Conservation (phyloP, 2,329 filamentous ascomycete species). For the Coccinonectria pachysandricola region DNA sequence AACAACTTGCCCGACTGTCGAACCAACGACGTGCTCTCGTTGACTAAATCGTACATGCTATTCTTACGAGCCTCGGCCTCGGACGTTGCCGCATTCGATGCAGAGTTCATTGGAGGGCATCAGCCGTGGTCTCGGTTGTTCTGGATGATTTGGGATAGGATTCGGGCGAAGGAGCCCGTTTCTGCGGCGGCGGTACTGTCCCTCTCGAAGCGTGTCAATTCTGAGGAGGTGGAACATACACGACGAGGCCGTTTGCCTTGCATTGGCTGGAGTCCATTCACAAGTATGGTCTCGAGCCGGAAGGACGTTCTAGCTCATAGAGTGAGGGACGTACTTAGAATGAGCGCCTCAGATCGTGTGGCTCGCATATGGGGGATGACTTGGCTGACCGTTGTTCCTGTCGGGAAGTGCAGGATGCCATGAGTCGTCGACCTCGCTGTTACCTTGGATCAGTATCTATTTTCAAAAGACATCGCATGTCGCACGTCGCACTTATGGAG, state of each 20-base stretch:
- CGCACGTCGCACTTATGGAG: too few relatives aligned
- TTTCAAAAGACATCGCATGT: too few relatives aligned
- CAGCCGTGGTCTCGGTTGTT: conserved; percentile 18
- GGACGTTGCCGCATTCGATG: conserved; percentile 15
- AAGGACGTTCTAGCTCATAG: conserved; percentile 4
- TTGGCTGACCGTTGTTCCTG: conserved; percentile 14
- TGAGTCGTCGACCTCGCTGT: too few relatives aligned
- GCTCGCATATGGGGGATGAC: conserved; percentile 16
- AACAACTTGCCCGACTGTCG: conserved; percentile 22
- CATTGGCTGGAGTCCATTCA: conserved; percentile 5
- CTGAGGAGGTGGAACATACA: too few relatives aligned
- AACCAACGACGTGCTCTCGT: conserved; percentile 21
- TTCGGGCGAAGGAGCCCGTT: conserved; percentile 2
- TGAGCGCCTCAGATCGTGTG: conserved; percentile 13
- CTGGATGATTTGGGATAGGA: conserved; percentile 12
- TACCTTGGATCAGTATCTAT: too few relatives aligned
- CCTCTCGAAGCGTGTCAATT: conserved; percentile 2
- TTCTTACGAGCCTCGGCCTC: conserved; percentile 17
- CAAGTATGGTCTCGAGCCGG: conserved; percentile 6
- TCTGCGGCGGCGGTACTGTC: conserved; percentile 1
- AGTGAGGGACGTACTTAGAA: conserved; percentile 9
- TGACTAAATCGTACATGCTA: conserved; percentile 20
- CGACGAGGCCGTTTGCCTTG: too few relatives aligned
- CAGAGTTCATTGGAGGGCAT: conserved; percentile 12
- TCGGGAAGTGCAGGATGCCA: conserved; percentile 2